Evolutionary conservation across 352 stramenopile genomes (phyloP), one percentile per base, ranked within the genome.

Genomic region (Globisporangium rhizosaccharum): DNA sequence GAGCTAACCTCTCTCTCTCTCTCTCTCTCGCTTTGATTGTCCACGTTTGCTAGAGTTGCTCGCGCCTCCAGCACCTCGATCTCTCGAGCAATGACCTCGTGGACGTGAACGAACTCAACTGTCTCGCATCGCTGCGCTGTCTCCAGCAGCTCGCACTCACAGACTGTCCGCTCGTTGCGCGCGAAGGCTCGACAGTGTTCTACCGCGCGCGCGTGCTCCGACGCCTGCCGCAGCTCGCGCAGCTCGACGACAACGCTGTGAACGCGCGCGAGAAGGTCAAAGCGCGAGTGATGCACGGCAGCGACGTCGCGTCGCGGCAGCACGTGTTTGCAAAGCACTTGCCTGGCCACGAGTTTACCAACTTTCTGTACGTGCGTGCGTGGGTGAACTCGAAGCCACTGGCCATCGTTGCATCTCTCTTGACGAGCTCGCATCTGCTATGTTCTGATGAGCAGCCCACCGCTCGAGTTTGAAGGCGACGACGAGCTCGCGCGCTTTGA

Each of bases 221-320:
- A 33, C 70, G 83, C 7, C 63, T 90, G 20, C 66, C 71, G 56
- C 80, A 92, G 52, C 63, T 92, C 28, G 52, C 71, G 9, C 62
- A 71, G 26, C 61, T 92, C 45, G 80, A 90, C 50, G 61, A 65
- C 5, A 68, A 90, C 49, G 52, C 63, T 7, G 71, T 82, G n/a
- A 84, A 75, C 1, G 72, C 75, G 17, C 87, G 82, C 53, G 80
- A 90, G 55, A 90, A 90, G 62, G 71, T 89, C 57, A 92, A 92
- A 59, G 79, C 80, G 23, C 67, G 83, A 14, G 79, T 70, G 18
- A 87, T 92, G 75, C 82, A 92, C 59, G 82, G 82, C 45, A 78
- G 74, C 61, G 82, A 92, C 50, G 59, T 84, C 8, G 67, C 59
- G 33, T 72, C 78, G 7, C 75, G 82, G n/a, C 72, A 72, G n/a